Base-by-base conservation (phyloP, 2,329 filamentous ascomycete genomes). In the Calcarisporium arbuscula region DNA sequence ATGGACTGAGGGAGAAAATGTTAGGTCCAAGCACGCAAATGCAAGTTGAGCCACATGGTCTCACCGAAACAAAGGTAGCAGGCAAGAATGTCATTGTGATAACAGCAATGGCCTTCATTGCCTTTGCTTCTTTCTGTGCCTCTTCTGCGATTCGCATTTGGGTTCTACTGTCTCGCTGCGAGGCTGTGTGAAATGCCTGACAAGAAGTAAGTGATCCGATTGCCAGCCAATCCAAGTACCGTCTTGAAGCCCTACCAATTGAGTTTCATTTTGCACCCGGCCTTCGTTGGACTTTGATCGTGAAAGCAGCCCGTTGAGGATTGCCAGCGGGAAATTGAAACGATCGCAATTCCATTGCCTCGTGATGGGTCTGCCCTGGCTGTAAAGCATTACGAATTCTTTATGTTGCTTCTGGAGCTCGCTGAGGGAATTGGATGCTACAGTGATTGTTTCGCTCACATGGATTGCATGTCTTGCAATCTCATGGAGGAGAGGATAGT, bases 31-130 rank as follows among this genome's bases (percentile, higher is more conserved):
- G 19, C 19, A 16, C n/a, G 11, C 15, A 6, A 19, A n/a, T 8
- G 14, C 18, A 27, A 19, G 18, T 28, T 8, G 27, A 8, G 14
- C 8, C 23, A 21, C 15, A 28, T 27, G 16, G 17, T 18, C 36
- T 23, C 25, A 38, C 36, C 12, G 36, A 19, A 30, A 38, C 16
- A 25, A 39, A 39, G 12, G 36, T 39, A 14, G 32, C 36, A 11
- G 36, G 36, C 21, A 39, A 25, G 28, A 39, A 39, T 10, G 32
- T 28, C 32, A 39, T 28, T n/a, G 36, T 31, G 17, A 35, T 35
- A n/a, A 39, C 17, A 19, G 36, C 32, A 11, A 39, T 12, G 9
- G 27, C 28, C 28, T 35, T 39, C 36, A 39, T 39, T 8, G 36
- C 32, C n/a, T 10, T n/a, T 9, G 36, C 15, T 21, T 39, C 36